Base-by-base conservation (phyloP, 106 monocot species). In the Vanilla planifolia region DNA sequence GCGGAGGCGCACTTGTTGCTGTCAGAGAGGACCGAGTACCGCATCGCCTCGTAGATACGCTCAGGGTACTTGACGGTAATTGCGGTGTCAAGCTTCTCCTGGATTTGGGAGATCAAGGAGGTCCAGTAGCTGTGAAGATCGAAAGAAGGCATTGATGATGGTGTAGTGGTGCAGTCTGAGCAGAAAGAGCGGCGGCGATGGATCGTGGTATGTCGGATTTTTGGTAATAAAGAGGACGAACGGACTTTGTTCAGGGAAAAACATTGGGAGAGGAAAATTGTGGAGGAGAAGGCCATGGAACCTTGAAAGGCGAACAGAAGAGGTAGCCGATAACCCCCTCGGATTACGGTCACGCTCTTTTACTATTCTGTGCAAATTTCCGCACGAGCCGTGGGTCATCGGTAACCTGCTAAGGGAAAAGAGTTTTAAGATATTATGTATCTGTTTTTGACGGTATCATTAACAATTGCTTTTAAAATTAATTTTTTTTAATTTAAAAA, bases 61-160 rank as follows among this genome's bases (percentile, higher is more conserved):
- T 73, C 70, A 0, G 93, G 88, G 65, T 79, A 77, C 41, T 64
- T 70, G 21, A 79, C 19, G 59, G 80, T 71, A 70, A 85, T 22
- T 46, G 84, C 78, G 25, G 81, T 61, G 57, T 72, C 75, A 36
- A 93, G 92, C 36, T 76, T 59, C 60, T 79, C 24, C 30, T 88
- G 68, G 64, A 93, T 79, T 19, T 61, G 48, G 20, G 81, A 10
- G 27, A 85, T 76, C 24, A 93, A 67, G 26, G 67, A 48, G 0
- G 78, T 64, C 88, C 88, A 88, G 79, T 93, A 93, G 55, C 23
- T 5, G 40, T 74, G 81, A 44, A 88, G 79, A 47, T 93, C 84
- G 71, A 93, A 93, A 32, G 59, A 4, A 28, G 71, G 9, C 55
- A 61, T 39, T 35, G 66, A 44, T 19, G 62, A 55, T 2, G 39